phyloP scores from a whole-genome alignment of 371 early-diverging fungal genomes.

The Saksenaea vasiformis region DNA sequence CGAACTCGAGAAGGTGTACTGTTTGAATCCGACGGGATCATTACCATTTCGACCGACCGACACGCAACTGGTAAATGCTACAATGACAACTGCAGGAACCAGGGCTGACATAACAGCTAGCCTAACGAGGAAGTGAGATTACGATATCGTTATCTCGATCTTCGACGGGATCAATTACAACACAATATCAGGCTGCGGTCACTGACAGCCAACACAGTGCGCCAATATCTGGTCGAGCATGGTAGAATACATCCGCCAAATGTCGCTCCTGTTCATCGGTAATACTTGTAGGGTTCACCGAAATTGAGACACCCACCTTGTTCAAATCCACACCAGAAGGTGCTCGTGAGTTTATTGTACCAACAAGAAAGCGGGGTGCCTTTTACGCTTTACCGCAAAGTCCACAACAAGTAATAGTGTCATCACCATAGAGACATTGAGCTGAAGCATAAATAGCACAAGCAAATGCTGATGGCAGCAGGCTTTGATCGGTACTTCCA shows the following conservation, averaged over 20 bases:
- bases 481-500: conserved; percentile 93
- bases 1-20: conserved; percentile 52
- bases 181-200: conserved; percentile 74
- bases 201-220: conserved; percentile 61
- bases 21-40: conserved; percentile 71
- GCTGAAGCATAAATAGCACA: conserved; percentile 54
- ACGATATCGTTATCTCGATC: conserved; percentile 79
- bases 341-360: conserved; percentile 91
- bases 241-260: conserved; percentile 30
- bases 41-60: conserved; percentile 77
- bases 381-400: conserved; percentile 92
- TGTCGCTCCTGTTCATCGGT: neutral
- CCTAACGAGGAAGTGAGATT: conserved; percentile 83
- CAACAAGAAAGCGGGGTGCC: conserved; percentile 74
- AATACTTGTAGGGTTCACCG: conserved; percentile 65
- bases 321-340: conserved; percentile 96
- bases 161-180: conserved; percentile 79
- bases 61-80: conserved; percentile 52
- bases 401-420: conserved; percentile 78
- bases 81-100: neutral
- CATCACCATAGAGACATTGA: neutral
- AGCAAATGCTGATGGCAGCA: conserved; percentile 91
- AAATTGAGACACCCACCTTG: conserved; percentile 91
- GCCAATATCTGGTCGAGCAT: conserved; percentile 62
- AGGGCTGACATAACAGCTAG: conserved; percentile 24